phyloP scores from a whole-genome alignment of 805 yeast species.

The Hanseniaspora meyeri region DNA sequence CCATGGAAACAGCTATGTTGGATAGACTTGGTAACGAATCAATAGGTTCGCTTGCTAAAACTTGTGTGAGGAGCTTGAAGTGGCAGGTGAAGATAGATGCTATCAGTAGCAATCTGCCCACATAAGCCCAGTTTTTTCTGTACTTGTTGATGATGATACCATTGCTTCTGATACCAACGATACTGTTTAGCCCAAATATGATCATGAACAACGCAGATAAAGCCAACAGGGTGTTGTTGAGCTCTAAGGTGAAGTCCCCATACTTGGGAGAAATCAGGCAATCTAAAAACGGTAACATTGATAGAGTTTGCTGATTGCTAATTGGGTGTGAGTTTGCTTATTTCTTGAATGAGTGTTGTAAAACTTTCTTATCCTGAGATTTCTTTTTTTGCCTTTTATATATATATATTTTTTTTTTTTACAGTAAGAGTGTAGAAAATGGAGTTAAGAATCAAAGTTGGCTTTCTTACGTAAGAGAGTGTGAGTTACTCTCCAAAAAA shows the following conservation, averaged over 20 bases:
- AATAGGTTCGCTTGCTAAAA: conserved; percentile 11
- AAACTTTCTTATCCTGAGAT: too few relatives aligned
- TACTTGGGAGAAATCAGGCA: conserved; percentile 27
- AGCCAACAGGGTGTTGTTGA: conserved; percentile 40
- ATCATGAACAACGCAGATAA: conserved; percentile 34
- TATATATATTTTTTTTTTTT: too few relatives aligned
- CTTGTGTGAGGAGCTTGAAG: conserved; percentile 15
- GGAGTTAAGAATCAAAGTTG: too few relatives aligned
- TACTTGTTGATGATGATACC: conserved; percentile 25
- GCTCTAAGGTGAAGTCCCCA: conserved; percentile 50
- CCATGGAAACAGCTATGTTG: conserved; percentile 16
- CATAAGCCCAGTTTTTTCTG: conserved; percentile 30
- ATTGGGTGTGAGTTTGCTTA: too few relatives aligned
- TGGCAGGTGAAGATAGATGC: conserved; percentile 25
- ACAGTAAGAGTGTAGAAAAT: too few relatives aligned
- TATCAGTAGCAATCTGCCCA: conserved; percentile 28
- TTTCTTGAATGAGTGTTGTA: too few relatives aligned
- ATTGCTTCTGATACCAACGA: conserved; percentile 21
- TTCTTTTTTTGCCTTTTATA: too few relatives aligned
- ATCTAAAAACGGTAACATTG: conserved; percentile 30
- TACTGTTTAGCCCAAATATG: conserved; percentile 31
- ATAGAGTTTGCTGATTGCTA: background rate
- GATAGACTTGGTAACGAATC: conserved; percentile 30
- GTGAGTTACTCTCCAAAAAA: too few relatives aligned
- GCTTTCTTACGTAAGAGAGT: too few relatives aligned